Percentiles rank a stretch among this genome's conserved stretches.
phyloP scores from a whole-genome alignment of 116 monocot genomes.

The Zostera marina region DNA sequence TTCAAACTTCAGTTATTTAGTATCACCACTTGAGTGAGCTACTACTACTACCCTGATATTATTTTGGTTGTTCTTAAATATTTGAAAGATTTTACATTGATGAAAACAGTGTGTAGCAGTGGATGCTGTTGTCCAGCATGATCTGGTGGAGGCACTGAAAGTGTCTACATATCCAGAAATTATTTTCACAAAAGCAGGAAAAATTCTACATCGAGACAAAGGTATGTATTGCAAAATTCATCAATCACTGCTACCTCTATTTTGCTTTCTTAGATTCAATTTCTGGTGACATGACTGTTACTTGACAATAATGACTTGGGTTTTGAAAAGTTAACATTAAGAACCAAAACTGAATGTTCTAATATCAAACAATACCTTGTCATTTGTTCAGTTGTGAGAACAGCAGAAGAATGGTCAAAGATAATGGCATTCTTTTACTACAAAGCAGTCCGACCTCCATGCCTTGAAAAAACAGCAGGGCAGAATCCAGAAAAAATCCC shows the following conservation, averaged over 20 bases:
- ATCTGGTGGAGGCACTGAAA: slow-evolving; percentile 44
- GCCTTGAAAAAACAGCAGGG: slow-evolving; percentile 32
- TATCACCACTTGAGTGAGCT: too few relatives aligned
- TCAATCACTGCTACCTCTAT: not conserved
- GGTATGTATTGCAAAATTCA: slow-evolving; percentile 14
- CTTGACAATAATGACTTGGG: too few relatives aligned
- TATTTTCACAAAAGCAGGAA: slow-evolving; percentile 85
- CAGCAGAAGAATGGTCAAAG: slow-evolving; percentile 76
- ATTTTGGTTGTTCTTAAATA: not conserved
- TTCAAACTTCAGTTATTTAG: too few relatives aligned
- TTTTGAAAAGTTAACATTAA: too few relatives aligned
- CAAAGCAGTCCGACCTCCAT: slow-evolving; percentile 65
- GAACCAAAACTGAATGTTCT: not conserved
- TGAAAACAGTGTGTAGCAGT: slow-evolving; percentile 72
- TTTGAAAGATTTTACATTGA: not conserved
- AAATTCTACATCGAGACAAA: slow-evolving; percentile 75
- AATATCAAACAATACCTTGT: not conserved
- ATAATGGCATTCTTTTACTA: slow-evolving; percentile 97
- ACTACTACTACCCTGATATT: too few relatives aligned
- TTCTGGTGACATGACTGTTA: too few relatives aligned
- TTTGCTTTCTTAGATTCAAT: too few relatives aligned
- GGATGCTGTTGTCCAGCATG: slow-evolving; percentile 67
- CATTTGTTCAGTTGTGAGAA: slow-evolving; percentile 37
- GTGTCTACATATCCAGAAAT: slow-evolving; percentile 68
- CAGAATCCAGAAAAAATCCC: slow-evolving; percentile 68